Evolutionary conservation across 2,329 filamentous ascomycete genomes (phyloP).

Genomic region (Sordariomycetes sp.): DNA sequence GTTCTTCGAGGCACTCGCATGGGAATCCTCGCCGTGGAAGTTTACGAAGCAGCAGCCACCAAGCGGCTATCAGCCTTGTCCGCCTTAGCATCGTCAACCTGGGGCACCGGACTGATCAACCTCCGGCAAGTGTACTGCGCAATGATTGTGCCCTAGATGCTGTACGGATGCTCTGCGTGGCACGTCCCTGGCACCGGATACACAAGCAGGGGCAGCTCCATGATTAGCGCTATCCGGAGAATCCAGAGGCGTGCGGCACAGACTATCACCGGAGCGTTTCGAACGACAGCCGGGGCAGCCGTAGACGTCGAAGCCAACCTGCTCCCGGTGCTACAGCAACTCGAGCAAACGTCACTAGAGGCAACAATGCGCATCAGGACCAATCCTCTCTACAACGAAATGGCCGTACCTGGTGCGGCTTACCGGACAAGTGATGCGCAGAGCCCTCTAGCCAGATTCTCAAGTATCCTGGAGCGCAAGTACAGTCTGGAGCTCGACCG

Average conservation of each 20-base stretch:
- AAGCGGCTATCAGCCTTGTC: conserved; percentile 13
- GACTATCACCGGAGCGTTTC: conserved; percentile 16
- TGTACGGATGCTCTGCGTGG: conserved; percentile 17
- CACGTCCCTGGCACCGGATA: conserved; percentile 6
- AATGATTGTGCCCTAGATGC: conserved; percentile 14
- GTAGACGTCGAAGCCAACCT: conserved; percentile 16
- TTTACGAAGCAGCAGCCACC: conserved; percentile 10
- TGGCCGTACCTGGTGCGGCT: conserved; percentile 1
- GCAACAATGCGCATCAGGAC: conserved; percentile 12
- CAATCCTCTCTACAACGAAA: conserved; percentile 7
- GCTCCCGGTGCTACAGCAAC: conserved; percentile 10
- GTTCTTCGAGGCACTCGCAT: no score
- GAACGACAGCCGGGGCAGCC: conserved; percentile 11
- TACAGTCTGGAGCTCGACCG: conserved; percentile 6
- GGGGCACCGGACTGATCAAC: conserved; percentile 11
- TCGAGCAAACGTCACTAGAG: conserved; percentile 13
- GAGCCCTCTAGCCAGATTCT: conserved; percentile 6
- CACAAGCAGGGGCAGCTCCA: conserved; percentile 6
- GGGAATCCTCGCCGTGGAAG: no score
- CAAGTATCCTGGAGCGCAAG: conserved; percentile 6
- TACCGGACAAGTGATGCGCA: conserved; percentile 1
- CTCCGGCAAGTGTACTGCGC: conserved; percentile 15
- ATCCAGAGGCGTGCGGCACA: conserved; percentile 15
- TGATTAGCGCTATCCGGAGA: conserved; percentile 6
- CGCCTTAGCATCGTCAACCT: conserved; percentile 13